Evolutionary conservation across 148 eudicot genomes (phyloP), one percentile per base, ranked within the genome.

Genomic region (Amaranthus hypochondriacus): DNA sequence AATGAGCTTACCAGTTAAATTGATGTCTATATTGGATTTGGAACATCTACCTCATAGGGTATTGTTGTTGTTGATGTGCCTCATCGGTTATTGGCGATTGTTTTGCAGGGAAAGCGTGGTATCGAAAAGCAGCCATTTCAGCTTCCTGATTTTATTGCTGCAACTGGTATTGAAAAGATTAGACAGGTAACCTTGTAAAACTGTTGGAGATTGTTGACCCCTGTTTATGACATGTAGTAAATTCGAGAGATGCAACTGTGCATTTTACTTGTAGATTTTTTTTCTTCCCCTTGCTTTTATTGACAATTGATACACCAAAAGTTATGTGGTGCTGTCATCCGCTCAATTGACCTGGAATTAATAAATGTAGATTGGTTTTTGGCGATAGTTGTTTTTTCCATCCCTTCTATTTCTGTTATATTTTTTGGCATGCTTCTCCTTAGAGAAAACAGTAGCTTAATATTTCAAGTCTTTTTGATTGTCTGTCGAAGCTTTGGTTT

Each of bases 111-210:
- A 50, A 96, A 96, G 79, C 92, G 97, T 72, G 99, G 99, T 77
- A 92, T 96, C 62, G 99, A 96, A 74, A 96, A 96, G 77, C 96
- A 89, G 80, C 99, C 99, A 7, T 96, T 96, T 75, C 99, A 96
- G 82, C 99, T 96, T 82, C 99, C 99, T 73, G 97, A 96, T 78
- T 96, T 96, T 66, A 96, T 96, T 78, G 99, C 99, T 76, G 97
- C 97, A 39, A 96, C 99, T 7, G 99, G 99, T 71, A 96, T 96
- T 75, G 96, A 96, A 79, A 96, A 96, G 85, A 96, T 92, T 67
- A 90, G 99, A 92, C 99, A 96, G 91, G 99, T 90, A 74, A 73
- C 4, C 21, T 28, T 48, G 13, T 62, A 1, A 13, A 12, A 1
- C 28, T 65, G 3, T 66, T 3, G 14, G 28, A 2, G 68, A 15